Evolutionary conservation across 192 early-diverging fungal genomes (phyloP), one percentile per base, ranked within the genome.

Genomic region (Thamnidium elegans): DNA sequence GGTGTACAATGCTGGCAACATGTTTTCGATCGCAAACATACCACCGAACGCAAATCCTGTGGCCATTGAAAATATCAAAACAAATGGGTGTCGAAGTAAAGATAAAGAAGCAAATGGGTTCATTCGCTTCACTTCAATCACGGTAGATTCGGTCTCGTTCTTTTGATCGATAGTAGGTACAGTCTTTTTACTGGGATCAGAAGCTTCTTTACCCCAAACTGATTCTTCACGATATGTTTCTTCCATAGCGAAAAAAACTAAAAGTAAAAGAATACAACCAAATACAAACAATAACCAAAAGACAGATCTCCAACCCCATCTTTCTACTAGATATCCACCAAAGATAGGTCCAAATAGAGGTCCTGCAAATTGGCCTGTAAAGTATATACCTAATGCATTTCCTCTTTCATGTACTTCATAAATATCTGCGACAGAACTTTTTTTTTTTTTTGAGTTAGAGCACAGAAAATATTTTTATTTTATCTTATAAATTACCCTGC

Each of bases 1-100:
- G n/a, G 63, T 68, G 30, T 69, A 74, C 21, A 65, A 42, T 23
- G 63, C 17, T 26, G 72, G 72, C 2, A 74, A 7, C 60, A 74
- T 68, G 19, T 67, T 74, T 65, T 69, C 67, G 34, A 74, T 76
- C 19, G 78, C 73, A 63, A 79, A 82, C 80, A 82, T 82, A 53
- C 71, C 68, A 23, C 78, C 77, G 63, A 82, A 82, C 6, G 76
- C 58, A 51, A 83, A 65, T 47, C 76, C 78, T 7, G 69, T 72
- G 46, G 74, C 67, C 32, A 81, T 68, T 8, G 79, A 65, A 2
- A 60, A 51, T 14, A 81, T 50, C 6, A 81, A 32, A 11, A 81
- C 76, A 23, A 78, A 67, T n/a, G 79, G 73, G 47, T 78, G 67
- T 53, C 43, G 70, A n/a, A 81, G 39, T 75, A 68, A 48, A 70